Conservation (phyloP, 768 basidiomycete genomes). For the Podaxis mareebaensis region DNA sequence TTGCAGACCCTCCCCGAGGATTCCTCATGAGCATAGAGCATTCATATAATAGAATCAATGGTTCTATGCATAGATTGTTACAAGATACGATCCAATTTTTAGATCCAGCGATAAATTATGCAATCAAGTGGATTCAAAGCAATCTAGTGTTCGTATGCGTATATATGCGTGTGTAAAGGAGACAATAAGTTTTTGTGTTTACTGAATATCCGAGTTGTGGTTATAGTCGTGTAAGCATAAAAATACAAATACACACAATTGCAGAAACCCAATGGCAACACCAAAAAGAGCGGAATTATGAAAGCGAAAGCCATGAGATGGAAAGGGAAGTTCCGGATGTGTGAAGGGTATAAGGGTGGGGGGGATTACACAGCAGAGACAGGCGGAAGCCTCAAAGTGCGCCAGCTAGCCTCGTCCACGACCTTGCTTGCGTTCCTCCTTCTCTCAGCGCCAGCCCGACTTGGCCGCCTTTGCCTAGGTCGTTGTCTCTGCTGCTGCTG, state of each 20-base stretch:
- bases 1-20: slow-evolving; percentile 32
- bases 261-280: background rate
- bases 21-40: background rate
- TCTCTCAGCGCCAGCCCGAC: background rate
- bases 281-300: background rate
- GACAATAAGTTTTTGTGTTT: background rate
- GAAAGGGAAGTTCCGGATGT: background rate
- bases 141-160: background rate
- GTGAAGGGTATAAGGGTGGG: background rate
- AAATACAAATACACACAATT: background rate
- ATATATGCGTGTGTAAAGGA: background rate
- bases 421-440: slow-evolving; percentile 1
- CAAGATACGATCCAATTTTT: background rate
- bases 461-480: background rate
- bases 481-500: slow-evolving; percentile 5
- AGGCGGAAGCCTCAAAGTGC: slow-evolving; percentile 3
- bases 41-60: background rate
- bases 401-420: slow-evolving; percentile 5
- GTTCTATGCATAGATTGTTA: background rate
- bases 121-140: background rate
- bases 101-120: background rate
- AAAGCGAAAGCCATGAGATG: background rate
- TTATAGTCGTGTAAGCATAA: background rate
- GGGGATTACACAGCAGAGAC: background rate
- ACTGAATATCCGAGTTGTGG: slow-evolving; percentile 5